Conservation (phyloP, 257 asterid species). For the Solanum etuberosum region DNA sequence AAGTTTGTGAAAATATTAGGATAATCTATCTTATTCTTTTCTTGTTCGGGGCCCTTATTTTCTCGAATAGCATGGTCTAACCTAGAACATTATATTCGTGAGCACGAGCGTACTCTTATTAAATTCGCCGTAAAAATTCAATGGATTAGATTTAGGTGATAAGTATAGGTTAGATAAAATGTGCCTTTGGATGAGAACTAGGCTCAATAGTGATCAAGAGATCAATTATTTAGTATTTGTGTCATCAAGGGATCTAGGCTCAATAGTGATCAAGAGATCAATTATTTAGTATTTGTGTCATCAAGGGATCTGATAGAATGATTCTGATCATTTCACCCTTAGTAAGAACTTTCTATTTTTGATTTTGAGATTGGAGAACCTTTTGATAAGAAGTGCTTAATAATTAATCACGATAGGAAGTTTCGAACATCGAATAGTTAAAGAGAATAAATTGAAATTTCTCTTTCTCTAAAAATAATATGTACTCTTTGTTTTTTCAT, state of each 20-base stretch:
- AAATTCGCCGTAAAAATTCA: not conserved
- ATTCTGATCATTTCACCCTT: not conserved
- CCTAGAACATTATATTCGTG: not conserved
- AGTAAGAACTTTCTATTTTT: not conserved
- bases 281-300: not conserved
- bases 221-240: not conserved
- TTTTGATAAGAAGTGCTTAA: not conserved
- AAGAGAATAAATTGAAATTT: not conserved
- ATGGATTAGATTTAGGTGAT: not conserved
- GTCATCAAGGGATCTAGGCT: no score
- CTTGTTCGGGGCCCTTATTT: not conserved
- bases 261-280: not conserved
- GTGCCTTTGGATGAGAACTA: not conserved
- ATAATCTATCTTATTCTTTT: not conserved
- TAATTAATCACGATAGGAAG: not conserved
- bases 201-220: not conserved
- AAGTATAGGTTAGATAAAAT: not conserved
- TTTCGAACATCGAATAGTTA: not conserved
- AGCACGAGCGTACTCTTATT: not conserved
- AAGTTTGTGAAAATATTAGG: not conserved
- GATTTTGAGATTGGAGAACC: not conserved
- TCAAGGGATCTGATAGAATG: not conserved
- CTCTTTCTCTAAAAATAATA: not conserved
- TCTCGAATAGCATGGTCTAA: not conserved
- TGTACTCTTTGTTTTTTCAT: not conserved